A percentile compares a stretch with the other conserved stretches of the same genome.
These are phyloP conservation scores for Kandelia obovata DNA, from an alignment of 345 rosid genomes.

Conservation along the genomic window DNA sequence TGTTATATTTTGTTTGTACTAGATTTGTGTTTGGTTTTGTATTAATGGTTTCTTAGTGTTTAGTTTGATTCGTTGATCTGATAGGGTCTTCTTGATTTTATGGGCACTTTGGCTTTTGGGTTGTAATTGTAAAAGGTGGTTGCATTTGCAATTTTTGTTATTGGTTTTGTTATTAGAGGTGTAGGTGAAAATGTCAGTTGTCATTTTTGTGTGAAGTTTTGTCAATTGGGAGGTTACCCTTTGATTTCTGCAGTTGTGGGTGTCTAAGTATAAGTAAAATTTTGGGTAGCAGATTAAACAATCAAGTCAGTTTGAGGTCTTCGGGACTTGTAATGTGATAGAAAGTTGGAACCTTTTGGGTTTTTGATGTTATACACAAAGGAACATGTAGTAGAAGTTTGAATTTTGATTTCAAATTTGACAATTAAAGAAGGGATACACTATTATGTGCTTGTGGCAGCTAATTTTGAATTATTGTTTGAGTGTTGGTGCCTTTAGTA, in stretches of 20 bases:
- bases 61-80: constrained; percentile 7
- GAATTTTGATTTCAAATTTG: not conserved
- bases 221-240: constrained; percentile 15
- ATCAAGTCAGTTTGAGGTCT: too few relatives aligned
- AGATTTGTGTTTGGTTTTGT: not conserved
- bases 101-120: constrained; percentile 6
- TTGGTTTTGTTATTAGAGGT: not conserved
- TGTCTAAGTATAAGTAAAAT: too few relatives aligned
- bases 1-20: not conserved
- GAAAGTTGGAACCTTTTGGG: too few relatives aligned
- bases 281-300: too few relatives aligned
- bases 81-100: not conserved
- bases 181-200: not conserved
- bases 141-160: not conserved
- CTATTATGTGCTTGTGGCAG: too few relatives aligned
- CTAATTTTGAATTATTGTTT: too few relatives aligned
- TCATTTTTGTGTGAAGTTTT: constrained; percentile 13
- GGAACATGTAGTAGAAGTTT: too few relatives aligned
- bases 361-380: too few relatives aligned
- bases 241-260: not conserved
- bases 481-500: too few relatives aligned
- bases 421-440: not conserved
- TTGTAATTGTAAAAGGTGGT: not conserved
- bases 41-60: constrained; percentile 7
- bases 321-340: too few relatives aligned